phyloP scores from a whole-genome alignment of 495 filamentous ascomycete genomes.

The Xanthoparmelia taractica region DNA sequence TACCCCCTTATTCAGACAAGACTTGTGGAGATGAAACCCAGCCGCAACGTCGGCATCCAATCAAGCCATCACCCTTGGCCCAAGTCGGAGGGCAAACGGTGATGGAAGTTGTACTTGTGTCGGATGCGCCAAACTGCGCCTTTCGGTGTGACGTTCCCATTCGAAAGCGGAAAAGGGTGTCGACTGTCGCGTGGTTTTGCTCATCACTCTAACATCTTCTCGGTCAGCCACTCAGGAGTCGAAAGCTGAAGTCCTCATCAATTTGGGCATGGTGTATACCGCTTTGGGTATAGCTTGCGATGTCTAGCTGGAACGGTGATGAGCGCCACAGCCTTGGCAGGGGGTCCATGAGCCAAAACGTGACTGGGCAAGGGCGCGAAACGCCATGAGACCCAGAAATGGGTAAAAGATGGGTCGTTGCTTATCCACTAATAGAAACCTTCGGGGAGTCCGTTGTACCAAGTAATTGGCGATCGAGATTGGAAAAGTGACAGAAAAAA shows the following conservation, averaged over 20 bases:
- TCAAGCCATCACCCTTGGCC: not conserved
- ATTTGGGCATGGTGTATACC: not conserved
- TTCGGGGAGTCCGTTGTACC: too few species aligned
- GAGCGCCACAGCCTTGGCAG: not conserved
- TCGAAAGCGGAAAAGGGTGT: not conserved
- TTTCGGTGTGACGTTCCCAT: not conserved
- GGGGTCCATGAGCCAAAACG: not conserved
- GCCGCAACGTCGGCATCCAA: not conserved
- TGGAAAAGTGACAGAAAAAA: too few species aligned
- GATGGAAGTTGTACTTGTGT: too few species aligned
- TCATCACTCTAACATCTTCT: not conserved
- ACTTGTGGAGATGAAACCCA: not conserved
- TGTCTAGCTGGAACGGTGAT: not conserved
- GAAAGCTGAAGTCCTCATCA: not conserved
- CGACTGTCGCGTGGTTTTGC: not conserved
- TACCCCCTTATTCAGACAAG: not conserved
- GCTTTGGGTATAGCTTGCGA: not conserved
- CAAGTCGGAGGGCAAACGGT: too few species aligned
- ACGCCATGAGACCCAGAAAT: too few species aligned
- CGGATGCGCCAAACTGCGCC: not conserved
- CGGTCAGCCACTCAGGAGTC: not conserved
- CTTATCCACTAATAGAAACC: too few species aligned
- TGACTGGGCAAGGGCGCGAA: not conserved
- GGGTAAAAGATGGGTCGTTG: too few species aligned
- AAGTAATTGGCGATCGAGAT: too few species aligned